phyloP scores from a whole-genome alignment of 768 basidiomycete genomes.

The Epithele typhae region DNA sequence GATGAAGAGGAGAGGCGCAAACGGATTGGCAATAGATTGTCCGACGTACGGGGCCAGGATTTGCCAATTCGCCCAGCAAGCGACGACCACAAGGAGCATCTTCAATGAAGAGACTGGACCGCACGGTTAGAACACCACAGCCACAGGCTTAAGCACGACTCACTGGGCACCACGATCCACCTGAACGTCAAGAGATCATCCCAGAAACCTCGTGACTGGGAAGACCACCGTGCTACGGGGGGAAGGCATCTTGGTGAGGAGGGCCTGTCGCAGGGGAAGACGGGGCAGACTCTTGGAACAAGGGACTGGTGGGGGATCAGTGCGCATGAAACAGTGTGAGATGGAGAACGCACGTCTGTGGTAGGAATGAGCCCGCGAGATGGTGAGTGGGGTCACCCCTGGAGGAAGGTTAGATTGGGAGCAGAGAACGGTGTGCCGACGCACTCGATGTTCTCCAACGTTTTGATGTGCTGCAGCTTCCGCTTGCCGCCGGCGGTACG shows the following conservation, averaged over 20 bases:
- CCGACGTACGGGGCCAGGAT: slow-evolving; percentile 44
- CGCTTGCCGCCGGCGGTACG: slow-evolving; percentile 1
- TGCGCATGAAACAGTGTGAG: background rate
- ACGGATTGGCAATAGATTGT: slow-evolving; percentile 60
- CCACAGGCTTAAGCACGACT: no score
- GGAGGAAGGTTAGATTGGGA: slow-evolving; percentile 24
- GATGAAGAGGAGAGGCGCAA: slow-evolving; percentile 65
- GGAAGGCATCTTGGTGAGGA: background rate
- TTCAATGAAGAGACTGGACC: slow-evolving; percentile 60
- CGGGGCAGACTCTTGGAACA: slow-evolving; percentile 7
- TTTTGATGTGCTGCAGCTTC: slow-evolving; percentile 4
- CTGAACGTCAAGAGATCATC: slow-evolving; percentile 46
- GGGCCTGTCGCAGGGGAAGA: background rate
- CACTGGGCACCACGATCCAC: slow-evolving; percentile 78
- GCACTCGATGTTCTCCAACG: slow-evolving; percentile 23
- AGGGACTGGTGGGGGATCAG: slow-evolving; percentile 12
- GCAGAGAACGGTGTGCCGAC: slow-evolving; percentile 6
- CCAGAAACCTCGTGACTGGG: slow-evolving; percentile 38
- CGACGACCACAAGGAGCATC: slow-evolving; percentile 54
- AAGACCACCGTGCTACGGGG: slow-evolving; percentile 13
- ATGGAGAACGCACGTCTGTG: slow-evolving; percentile 50
- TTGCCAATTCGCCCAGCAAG: slow-evolving; percentile 66
- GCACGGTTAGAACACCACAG: no score
- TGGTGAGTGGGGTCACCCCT: slow-evolving; percentile 58
- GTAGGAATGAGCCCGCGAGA: slow-evolving; percentile 56